Evolutionary conservation across 2,329 filamentous ascomycete genomes (phyloP).

Genomic region (Curvularia verruculosa): DNA sequence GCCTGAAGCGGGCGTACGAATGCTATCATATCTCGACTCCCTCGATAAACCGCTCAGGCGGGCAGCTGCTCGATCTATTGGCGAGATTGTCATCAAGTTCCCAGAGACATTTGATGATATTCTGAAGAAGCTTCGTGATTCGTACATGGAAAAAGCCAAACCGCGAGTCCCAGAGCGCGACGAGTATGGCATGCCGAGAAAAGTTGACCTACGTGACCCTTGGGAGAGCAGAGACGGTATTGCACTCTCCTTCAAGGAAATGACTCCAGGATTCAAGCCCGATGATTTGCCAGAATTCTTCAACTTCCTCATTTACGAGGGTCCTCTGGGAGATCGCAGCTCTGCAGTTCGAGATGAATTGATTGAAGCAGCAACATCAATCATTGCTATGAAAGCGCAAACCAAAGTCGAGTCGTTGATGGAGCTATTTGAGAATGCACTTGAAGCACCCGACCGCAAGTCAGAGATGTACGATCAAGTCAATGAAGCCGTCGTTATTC

Average conservation of each 20-base stretch:
- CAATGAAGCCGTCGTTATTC: constrained; percentile 95
- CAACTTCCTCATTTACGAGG: constrained; percentile 81
- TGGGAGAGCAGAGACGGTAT: constrained; percentile 94
- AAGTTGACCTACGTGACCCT: constrained; percentile 82
- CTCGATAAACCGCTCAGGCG: constrained; percentile 81
- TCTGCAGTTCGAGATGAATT: constrained; percentile 81
- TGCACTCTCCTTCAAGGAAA: constrained; percentile 82
- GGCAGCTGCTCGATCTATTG: constrained; percentile 80
- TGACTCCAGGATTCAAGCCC: constrained; percentile 72
- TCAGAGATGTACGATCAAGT: constrained; percentile 84
- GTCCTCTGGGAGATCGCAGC: constrained; percentile 85
- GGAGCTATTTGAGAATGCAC: constrained; percentile 84
- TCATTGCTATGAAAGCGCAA: constrained; percentile 83
- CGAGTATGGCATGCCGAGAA: constrained; percentile 92
- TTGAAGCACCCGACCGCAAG: constrained; percentile 84
- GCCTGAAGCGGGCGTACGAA: constrained; percentile 67
- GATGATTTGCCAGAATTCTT: constrained; percentile 78
- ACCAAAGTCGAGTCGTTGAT: constrained; percentile 86
- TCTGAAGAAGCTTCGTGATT: constrained; percentile 68
- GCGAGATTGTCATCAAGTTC: constrained; percentile 71
- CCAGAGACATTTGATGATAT: constrained; percentile 66
- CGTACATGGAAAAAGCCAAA: constrained; percentile 80
- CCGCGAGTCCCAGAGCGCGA: constrained; percentile 84
- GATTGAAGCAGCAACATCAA: constrained; percentile 83
- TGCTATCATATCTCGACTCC: constrained; percentile 79